Evolutionary conservation across 805 yeast species (phyloP), one percentile per base, ranked within the genome.

Genomic region (Lipomyces kockii): DNA sequence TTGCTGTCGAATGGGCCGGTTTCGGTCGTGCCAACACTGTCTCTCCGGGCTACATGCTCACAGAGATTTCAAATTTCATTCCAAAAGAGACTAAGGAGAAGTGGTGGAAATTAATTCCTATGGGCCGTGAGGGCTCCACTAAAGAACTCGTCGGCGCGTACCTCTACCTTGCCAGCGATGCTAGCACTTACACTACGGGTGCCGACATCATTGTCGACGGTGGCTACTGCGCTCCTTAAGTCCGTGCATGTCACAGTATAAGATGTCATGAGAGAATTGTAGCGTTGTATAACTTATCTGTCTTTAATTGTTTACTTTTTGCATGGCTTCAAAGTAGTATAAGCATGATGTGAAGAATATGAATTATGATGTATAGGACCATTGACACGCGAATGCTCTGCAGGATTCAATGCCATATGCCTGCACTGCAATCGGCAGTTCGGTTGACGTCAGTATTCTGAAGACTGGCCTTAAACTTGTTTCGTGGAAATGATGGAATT

Each of bases 1-100:
- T 91, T 71, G 94, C 97, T 17, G 87, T 91, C 54, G 97, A 92
- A 80, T 92, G 95, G 93, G 86, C 92, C n/a, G 85, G 87, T 1
- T 89, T 89, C 75, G 96, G 94, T n/a, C 84, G 97, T 72, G 94
- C 88, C 66, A 91, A 91, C 81, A 82, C 90, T 35, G 84, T 91
- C 37, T 87, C 92, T 17, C 97, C 97, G 27, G 97, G 97, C n/a
- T 91, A 91, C 81, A 89, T 90, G 68, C 85, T 84, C 67, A 89
- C 96, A 8, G 91, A 88, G 70, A 83, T 91, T 63, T 64, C 75
- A 14, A 68, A 66, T 68, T 67, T 67, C 43, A 35, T 67, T 14
- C 71, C 72, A 34, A 27, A 3, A 22, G 74, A 72, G 14, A 75
- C 80, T 59, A 76, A 78, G 64, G 76, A 77, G 27, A 76, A 76